phyloP scores from a whole-genome alignment of 1,284 basidiomycete genomes.

The Fomitopsis betulina region DNA sequence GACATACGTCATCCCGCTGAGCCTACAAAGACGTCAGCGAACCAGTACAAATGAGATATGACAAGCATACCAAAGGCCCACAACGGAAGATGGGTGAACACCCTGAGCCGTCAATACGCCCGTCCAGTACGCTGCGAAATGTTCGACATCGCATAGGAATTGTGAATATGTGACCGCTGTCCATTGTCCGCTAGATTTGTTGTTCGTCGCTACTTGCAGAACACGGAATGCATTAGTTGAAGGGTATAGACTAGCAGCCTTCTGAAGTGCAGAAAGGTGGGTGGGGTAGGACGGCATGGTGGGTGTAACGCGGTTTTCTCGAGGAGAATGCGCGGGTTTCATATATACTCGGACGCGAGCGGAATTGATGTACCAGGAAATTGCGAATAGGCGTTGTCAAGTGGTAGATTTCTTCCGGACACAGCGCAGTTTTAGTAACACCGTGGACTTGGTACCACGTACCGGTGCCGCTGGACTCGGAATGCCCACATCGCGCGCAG shows the following conservation, averaged over 20 bases:
- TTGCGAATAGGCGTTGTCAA: constrained; percentile 1
- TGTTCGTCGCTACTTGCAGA: constrained; percentile 35
- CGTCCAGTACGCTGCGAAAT: constrained; percentile 52
- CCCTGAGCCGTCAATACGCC: constrained; percentile 36
- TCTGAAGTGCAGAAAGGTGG: constrained; percentile 48
- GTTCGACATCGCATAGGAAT: constrained; percentile 51
- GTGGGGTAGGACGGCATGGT: constrained; percentile 28
- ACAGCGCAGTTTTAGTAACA: background rate
- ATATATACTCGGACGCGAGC: constrained; percentile 2
- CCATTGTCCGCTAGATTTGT: constrained; percentile 39
- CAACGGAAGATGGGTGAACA: constrained; percentile 48
- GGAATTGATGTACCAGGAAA: background rate
- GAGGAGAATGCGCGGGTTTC: background rate
- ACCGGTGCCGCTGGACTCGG: background rate
- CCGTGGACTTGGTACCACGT: background rate
- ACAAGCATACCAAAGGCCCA: constrained; percentile 58
- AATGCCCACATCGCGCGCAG: background rate
- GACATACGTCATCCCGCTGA: constrained; percentile 60
- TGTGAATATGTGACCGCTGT: constrained; percentile 45
- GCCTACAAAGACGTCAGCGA: constrained; percentile 34
- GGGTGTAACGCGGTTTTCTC: constrained; percentile 12
- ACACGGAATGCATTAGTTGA: constrained; percentile 45
- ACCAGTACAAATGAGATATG: constrained; percentile 9
- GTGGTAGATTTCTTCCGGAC: background rate
- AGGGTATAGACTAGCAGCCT: constrained; percentile 39